Evolutionary conservation across 164 flowering plant genomes (phyloP), one percentile per base, ranked within the genome.

Genomic region (Macadamia tetraphylla): DNA sequence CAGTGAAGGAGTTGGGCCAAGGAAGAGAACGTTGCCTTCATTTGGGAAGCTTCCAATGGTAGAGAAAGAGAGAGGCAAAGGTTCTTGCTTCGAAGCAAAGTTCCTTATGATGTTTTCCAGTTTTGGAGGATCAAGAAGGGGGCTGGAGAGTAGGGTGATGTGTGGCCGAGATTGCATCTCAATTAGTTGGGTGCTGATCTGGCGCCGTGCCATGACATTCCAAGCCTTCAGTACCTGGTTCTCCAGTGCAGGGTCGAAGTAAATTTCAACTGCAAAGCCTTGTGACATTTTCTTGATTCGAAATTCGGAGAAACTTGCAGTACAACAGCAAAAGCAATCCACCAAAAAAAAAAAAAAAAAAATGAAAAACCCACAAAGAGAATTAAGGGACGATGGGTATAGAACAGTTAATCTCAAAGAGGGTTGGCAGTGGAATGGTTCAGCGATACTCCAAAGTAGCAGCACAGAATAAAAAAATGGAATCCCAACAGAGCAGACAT

Each of bases 161-260:
- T 94, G 98, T 0, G 98, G 98, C 11, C 98, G 86, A 14, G 98
- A 92, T 67, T 90, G 94, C 63, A 89, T 92, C 69, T 88, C 95
- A 57, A 94, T 92, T 55, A 94, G 89, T 60, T 92, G 96, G 46
- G 94, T 94, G 56, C 95, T 90, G 78, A 94, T 87, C 75, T 94
- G 97, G 44, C 97, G 86, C 14, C 97, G 93, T 63, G 98, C 97
- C 6, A 92, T 69, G 23, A 88, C 91, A 74, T 90, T 92, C 98
- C 97, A 92, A n/a, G 98, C 97, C 71, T 94, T 94, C 73, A 94
- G 69, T 49, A 94, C 95, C 75, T 94, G 98, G 78, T 94, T 94
- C 75, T 94, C 98, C 0, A 94, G 86, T 0, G 97, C 96, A 1
- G 98, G 96, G 70, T 94, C 98, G 79, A 94, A 94, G 84, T 90